Evolutionary conservation across 2,329 filamentous ascomycete species (phyloP), one percentile per base, ranked within the genome.

Genomic region (Madurella mycetomatis): DNA sequence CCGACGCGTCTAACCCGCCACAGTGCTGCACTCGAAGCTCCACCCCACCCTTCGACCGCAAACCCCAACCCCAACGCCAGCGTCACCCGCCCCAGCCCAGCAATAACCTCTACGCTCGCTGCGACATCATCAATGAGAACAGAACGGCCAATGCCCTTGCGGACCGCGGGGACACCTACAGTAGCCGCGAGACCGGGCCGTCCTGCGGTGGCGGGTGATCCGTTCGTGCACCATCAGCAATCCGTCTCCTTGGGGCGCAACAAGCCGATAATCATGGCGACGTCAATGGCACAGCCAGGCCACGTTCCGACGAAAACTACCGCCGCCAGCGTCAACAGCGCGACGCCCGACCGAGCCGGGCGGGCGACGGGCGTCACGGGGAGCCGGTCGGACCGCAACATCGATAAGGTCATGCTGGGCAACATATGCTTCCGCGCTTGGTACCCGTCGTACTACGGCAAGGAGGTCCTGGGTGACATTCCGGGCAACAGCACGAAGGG

Each of bases 361-460:
- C 53, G 51, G 31, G 51, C 17, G 9, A 16, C 50, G 13, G 53
- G 47, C 12, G 41, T 41, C 34, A 60, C 70, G 73, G 5, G 72
- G 70, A 1, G 7, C 25, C 70, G 71, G 37, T 67, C 77, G 9
- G 85, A 87, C 62, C 87, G 88, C 54, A 96, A 95, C 69, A 87
- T 96, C 60, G 84, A 90, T 66, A 88, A 90, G 67, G 89, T 96
- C 49, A 86, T 95, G 51, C 78, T 96, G 57, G 92, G 92, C 4
- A 84, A 91, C 64, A 78, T 94, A 32, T 84, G 85, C 64, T 95
- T 96, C 73, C 85, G 86, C 64, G 88, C 92, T 2, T 96, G 92
- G 91, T 96, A 94, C 69, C 90, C 91, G 8, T 95, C 90, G 15
- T 94, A 92, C 70, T 96, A 96, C 69, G 78, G 77, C 73, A 95